Percentiles rank a stretch among this genome's conserved stretches.
Conservation (phyloP, 1,139 yeast species). For the Citeromyces hawaiiensis region DNA sequence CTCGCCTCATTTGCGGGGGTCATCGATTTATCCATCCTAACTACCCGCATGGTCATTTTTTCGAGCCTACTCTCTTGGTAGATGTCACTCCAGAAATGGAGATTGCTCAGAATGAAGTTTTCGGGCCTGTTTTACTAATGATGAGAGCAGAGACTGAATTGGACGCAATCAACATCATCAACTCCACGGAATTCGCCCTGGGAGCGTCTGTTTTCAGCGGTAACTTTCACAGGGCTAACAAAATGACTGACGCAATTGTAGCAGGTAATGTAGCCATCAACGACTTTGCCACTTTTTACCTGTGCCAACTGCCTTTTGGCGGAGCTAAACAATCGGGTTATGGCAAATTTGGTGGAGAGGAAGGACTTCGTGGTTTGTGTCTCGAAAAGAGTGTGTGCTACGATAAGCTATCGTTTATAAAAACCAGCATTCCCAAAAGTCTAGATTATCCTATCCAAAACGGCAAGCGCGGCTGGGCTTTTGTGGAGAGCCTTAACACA, state of each 20-base stretch:
- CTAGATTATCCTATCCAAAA: slow-evolving; percentile 83
- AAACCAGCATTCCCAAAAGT: slow-evolving; percentile 75
- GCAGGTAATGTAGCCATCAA: slow-evolving; percentile 93
- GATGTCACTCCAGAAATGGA: slow-evolving; percentile 71
- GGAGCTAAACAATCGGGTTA: slow-evolving; percentile 89
- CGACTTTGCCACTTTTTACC: slow-evolving; percentile 92
- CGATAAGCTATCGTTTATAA: slow-evolving; percentile 67
- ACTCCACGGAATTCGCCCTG: slow-evolving; percentile 78
- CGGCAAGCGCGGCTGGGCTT: slow-evolving; percentile 75
- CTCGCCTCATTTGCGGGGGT: slow-evolving; percentile 70
- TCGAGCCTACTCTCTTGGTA: slow-evolving; percentile 73
- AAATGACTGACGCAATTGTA: slow-evolving; percentile 47
- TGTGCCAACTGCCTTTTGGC: slow-evolving; percentile 94
- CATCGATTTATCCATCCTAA: slow-evolving; percentile 70
- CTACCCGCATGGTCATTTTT: slow-evolving; percentile 91
- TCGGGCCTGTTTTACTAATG: slow-evolving; percentile 80
- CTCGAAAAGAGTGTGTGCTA: slow-evolving; percentile 74
- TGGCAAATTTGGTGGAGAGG: slow-evolving; percentile 95
- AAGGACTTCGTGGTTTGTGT: slow-evolving; percentile 84
- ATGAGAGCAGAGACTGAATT: slow-evolving; percentile 54
- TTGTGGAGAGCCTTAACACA: slow-evolving; percentile 67
- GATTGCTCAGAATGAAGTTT: slow-evolving; percentile 81
- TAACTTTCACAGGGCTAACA: slow-evolving; percentile 35
- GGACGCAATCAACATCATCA: slow-evolving; percentile 70
- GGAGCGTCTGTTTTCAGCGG: slow-evolving; percentile 77